Evolutionary conservation across 2,329 filamentous ascomycete species (phyloP), one percentile per base, ranked within the genome.

Genomic region (Nemania diffusa): DNA sequence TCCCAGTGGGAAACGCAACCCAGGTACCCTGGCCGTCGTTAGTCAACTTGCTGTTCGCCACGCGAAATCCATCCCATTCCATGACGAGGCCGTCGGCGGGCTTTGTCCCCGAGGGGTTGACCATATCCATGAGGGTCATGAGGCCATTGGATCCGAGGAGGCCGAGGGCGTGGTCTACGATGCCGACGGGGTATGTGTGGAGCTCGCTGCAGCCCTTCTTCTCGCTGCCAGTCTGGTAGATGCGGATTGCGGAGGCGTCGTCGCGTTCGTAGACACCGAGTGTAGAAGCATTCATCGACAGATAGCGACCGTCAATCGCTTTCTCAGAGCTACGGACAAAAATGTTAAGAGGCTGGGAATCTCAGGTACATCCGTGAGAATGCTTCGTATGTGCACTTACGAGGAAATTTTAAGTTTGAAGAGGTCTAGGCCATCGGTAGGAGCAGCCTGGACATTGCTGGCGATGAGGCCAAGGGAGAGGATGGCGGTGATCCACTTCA

Each of bases 151-250:
- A 60, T 55, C 81, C 80, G n/a, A 79, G 68, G 32, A 82, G 75
- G 22, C 76, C 80, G 40, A 83, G 75, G 2, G 75, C 75, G 65
- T 79, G 77, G 73, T 80, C 78, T 46, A 78, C 73, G 50, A 77
- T 75, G 72, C 77, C 76, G 42, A 77, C 65, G 17, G 80, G 80
- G 62, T 75, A 80, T 8, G 74, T 78, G 76, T 80, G 81, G 52
- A 82, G 77, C 69, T 80, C 75, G 48, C 69, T 74, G 59, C 72
- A 72, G 53, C 75, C 73, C 34, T 71, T 69, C 55, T 76, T 71
- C 15, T 67, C 58, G 69, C 74, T 74, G 27, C 69, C 64, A 6
- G 76, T 67, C 7, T 76, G 62, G 72, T 78, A 79, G 67, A 82
- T 76, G 34, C 68, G 59, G 48, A 78, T 51, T 1, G 73, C 59